These are phyloP conservation scores for Alternaria burnsii DNA, from an alignment of 2,329 filamentous ascomycete genomes.

Conservation along the genomic window DNA sequence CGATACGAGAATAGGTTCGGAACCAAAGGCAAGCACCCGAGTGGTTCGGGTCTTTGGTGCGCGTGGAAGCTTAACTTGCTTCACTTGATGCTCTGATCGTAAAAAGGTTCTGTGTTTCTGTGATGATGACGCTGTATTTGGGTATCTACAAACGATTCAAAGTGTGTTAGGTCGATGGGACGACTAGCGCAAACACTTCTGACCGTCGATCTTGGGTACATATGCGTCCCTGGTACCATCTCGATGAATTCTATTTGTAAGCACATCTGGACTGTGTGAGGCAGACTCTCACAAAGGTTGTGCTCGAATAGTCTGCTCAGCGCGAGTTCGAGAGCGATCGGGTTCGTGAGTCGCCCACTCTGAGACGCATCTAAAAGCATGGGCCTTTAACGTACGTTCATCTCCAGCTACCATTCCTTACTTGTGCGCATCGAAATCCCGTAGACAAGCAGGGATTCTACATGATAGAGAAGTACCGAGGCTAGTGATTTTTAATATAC, in stretches of 20 bases:
- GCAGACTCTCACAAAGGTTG: not conserved
- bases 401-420: not conserved
- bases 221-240: not conserved
- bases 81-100: not conserved
- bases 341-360: not conserved
- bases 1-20: not conserved
- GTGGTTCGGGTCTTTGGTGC: not conserved
- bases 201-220: constrained; percentile 2
- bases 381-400: not conserved
- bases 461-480: not conserved
- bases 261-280: not conserved
- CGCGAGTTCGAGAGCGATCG: not conserved
- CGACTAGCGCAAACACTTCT: not conserved
- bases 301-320: not conserved
- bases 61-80: not conserved
- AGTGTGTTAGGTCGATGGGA: not conserved
- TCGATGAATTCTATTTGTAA: not conserved
- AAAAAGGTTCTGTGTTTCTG: not conserved
- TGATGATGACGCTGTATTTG: not conserved
- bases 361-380: not conserved
- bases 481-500: not conserved
- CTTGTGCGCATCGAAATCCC: not conserved
- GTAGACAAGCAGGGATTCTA: not conserved
- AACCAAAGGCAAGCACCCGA: not conserved
- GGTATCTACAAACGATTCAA: not conserved